These are phyloP conservation scores for Ceratocystis destructans DNA, from an alignment of 2,329 filamentous ascomycete genomes.

Conservation along the genomic window DNA sequence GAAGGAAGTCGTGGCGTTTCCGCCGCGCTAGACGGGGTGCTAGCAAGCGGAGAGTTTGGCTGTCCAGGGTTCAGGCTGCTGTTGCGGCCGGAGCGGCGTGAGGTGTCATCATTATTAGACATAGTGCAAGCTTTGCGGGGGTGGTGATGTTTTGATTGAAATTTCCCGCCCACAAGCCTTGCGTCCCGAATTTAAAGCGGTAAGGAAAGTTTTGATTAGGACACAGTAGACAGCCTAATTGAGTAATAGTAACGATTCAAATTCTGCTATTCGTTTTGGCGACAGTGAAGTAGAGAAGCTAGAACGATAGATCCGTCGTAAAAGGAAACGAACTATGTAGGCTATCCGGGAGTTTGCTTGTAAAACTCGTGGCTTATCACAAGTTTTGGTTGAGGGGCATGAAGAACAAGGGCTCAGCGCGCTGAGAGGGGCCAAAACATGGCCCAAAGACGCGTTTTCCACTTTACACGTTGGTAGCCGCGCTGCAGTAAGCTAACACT, in stretches of 20 bases:
- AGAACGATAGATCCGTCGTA: background rate
- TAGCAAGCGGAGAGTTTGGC: constrained; percentile 5
- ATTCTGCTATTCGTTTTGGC: background rate
- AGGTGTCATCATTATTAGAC: constrained; percentile 17
- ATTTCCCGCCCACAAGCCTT: background rate
- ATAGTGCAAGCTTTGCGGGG: background rate
- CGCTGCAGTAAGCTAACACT: background rate
- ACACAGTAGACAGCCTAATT: background rate
- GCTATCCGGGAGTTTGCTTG: background rate
- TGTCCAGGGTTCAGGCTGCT: constrained; percentile 10
- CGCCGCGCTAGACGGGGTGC: constrained; percentile 14
- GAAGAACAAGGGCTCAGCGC: constrained; percentile 7
- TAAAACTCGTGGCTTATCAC: background rate
- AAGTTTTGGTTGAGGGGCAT: constrained; percentile 11
- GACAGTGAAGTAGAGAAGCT: background rate
- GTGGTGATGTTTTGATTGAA: background rate
- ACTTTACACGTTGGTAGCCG: constrained; percentile 11
- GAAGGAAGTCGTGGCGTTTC: constrained; percentile 15
- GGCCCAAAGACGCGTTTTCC: constrained; percentile 7
- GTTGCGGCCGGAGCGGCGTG: constrained; percentile 13
- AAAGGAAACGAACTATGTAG: background rate
- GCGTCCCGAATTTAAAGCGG: background rate
- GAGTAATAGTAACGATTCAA: background rate
- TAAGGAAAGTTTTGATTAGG: background rate
- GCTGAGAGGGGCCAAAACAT: constrained; percentile 15